Evolutionary conservation across 2,329 filamentous ascomycete species (phyloP).

Genomic region (Diaporthe destruens): DNA sequence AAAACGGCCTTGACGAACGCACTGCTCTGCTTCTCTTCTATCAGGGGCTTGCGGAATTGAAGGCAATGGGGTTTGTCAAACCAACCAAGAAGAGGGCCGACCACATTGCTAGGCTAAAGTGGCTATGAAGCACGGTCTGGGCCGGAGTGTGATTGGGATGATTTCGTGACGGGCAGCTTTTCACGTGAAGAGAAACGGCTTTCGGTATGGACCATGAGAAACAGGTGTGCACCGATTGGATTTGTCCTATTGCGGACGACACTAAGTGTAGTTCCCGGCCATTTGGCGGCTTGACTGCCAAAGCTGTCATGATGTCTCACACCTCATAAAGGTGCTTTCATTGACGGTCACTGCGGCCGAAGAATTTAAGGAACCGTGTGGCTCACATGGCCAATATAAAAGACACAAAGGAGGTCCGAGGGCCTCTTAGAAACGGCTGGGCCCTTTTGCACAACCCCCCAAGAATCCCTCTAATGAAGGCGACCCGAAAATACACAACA

Average conservation of each 20-base stretch:
- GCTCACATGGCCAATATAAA: conserved; percentile 27
- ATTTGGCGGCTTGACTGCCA: conserved; percentile 24
- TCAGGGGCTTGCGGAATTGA: conserved; percentile 84
- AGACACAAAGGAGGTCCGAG: conserved; percentile 32
- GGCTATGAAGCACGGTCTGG: conserved; percentile 62
- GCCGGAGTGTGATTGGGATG: conserved; percentile 13
- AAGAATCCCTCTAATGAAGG: conserved; percentile 3
- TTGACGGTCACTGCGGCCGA: conserved; percentile 15
- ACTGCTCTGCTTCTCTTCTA: conserved; percentile 84
- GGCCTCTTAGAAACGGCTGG: conserved; percentile 15
- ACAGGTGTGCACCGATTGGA: conserved; percentile 7
- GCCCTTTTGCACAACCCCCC: conserved; percentile 11
- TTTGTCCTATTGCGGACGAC: conserved; percentile 27
- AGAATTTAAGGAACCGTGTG: conserved; percentile 26
- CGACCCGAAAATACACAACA: conserved; percentile 14
- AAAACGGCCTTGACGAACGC: conserved; percentile 62
- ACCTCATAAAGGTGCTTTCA: conserved; percentile 35
- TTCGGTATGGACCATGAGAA: background rate
- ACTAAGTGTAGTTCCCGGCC: conserved; percentile 30
- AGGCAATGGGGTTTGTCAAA: conserved; percentile 88
- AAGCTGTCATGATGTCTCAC: conserved; percentile 34
- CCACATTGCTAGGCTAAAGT: conserved; percentile 91
- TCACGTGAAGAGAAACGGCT: conserved; percentile 23
- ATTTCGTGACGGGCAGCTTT: background rate
- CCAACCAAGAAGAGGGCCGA: conserved; percentile 91